Base-by-base conservation (phyloP, 352 stramenopile genomes). In the Globisporangium megalacanthum region DNA sequence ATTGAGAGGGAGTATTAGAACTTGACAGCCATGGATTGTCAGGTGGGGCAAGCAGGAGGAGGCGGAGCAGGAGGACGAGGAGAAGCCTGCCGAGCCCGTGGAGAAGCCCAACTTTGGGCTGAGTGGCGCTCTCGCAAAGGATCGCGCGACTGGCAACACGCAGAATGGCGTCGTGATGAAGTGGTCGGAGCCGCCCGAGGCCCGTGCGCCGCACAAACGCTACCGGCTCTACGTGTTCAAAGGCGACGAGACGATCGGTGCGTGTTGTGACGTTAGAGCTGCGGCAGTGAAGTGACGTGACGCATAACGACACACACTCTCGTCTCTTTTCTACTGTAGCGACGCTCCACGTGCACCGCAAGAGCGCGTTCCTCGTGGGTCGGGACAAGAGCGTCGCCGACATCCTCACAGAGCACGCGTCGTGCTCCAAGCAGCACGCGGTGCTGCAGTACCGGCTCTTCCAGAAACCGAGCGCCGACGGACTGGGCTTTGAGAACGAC, bases 141-240 rank as follows among this genome's bases (percentile, higher is more conserved):
- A 99, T 72, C 79, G 81, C n/a, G 53, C 74, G 39, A 98, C 90
- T 29, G 97, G 97, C 9, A 99, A 99, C 69, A 72, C 95, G 49
- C 92, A 97, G 76, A 99, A 99, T 54, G 97, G 97, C 33, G 84
- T 99, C 1, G 77, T 98, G 31, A 82, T 99, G 35, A 99, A 99
- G 75, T 99, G 94, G 79, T 95, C 88, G 15, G 96, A 99, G 86
- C 97, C 97, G 3, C 77, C 91, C 0, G 97, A 99, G 65, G 95
- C 97, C 11, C 72, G 91, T 9, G 72, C 85, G 46, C 97, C 97
- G 8, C 84, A 87, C 47, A 89, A 89, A 20, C 79, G 89, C 58
- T 99, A 96, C 87, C 82, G 96, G 15, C 70, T 99, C 4, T 99
- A 99, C 73, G 96, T 99, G 37, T 99, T 99, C 72, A 98, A 98